phyloP scores from a whole-genome alignment of 768 basidiomycete species.

The Royoungia palumana region DNA sequence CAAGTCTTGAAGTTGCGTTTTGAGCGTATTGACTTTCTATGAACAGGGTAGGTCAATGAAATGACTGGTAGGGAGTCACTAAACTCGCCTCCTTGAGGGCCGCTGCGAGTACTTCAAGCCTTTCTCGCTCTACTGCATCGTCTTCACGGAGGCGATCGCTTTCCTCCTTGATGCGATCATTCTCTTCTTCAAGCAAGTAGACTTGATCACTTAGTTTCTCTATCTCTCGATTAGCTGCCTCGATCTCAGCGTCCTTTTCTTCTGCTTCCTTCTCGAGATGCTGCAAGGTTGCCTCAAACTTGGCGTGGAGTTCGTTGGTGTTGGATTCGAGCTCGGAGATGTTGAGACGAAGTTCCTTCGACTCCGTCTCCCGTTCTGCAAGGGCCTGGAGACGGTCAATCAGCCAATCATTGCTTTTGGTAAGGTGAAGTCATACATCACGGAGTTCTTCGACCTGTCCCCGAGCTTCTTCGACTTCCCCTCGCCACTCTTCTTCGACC shows the following conservation, averaged over 20 bases:
- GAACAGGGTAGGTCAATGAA: slow-evolving; percentile 2
- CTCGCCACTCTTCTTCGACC: slow-evolving; percentile 83
- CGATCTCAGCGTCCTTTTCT: slow-evolving; percentile 76
- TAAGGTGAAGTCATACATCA: slow-evolving; percentile 46
- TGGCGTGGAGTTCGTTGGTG: slow-evolving; percentile 63
- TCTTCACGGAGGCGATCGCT: slow-evolving; percentile 66
- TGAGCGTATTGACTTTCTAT: slow-evolving; percentile 68
- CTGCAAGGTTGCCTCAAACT: slow-evolving; percentile 70
- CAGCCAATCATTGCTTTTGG: neutral
- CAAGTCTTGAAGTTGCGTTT: slow-evolving; percentile 63
- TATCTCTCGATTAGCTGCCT: slow-evolving; percentile 69
- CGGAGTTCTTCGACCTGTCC: slow-evolving; percentile 76
- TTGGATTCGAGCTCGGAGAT: slow-evolving; percentile 74
- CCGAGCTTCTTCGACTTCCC: slow-evolving; percentile 79
- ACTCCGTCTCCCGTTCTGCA: slow-evolving; percentile 76
- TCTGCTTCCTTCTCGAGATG: slow-evolving; percentile 78
- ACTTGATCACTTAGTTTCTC: slow-evolving; percentile 78
- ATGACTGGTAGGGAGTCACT: neutral
- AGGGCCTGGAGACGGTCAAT: slow-evolving; percentile 47
- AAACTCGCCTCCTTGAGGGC: slow-evolving; percentile 76
- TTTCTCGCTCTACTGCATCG: slow-evolving; percentile 65
- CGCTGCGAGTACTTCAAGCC: slow-evolving; percentile 59
- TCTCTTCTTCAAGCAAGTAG: slow-evolving; percentile 83
- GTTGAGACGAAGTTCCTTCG: slow-evolving; percentile 67
- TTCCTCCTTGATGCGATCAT: slow-evolving; percentile 73